These are phyloP conservation scores for Rutidosis leptorrhynchoides DNA, from an alignment of 129 eudicot genomes.

Conservation along the genomic window DNA sequence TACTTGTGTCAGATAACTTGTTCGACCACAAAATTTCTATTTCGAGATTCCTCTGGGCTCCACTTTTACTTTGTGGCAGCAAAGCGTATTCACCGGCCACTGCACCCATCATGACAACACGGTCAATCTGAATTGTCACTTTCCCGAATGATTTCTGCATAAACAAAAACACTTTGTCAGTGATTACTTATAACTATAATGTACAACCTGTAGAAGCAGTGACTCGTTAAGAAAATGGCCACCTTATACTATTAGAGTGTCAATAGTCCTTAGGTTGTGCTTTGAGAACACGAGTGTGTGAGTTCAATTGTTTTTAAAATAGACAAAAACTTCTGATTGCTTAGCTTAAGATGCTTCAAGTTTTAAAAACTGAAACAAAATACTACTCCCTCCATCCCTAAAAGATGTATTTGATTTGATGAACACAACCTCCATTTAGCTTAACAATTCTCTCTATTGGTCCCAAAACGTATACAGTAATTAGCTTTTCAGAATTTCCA, in stretches of 20 bases:
- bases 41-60: slow-evolving; percentile 81
- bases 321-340: neutral
- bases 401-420: neutral
- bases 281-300: neutral
- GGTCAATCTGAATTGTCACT: slow-evolving; percentile 97
- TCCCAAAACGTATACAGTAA: neutral
- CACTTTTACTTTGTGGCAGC: slow-evolving; percentile 97
- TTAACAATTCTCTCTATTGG: slow-evolving; percentile 6
- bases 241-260: neutral
- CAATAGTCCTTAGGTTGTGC: neutral
- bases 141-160: slow-evolving; percentile 91
- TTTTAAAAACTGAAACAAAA: neutral
- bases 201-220: neutral
- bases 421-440: neutral
- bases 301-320: neutral
- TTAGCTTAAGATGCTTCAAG: neutral
- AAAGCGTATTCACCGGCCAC: slow-evolving; percentile 92
- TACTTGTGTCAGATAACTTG: slow-evolving; percentile 23
- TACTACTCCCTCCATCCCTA: neutral
- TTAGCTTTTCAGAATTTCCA: slow-evolving; percentile 1
- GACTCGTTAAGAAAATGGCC: neutral
- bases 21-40: slow-evolving; percentile 96
- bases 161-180: slow-evolving; percentile 13
- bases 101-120: slow-evolving; percentile 93
- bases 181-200: neutral